Base-by-base conservation (phyloP, 164 flowering plant species). In the Magnolia sinica region DNA sequence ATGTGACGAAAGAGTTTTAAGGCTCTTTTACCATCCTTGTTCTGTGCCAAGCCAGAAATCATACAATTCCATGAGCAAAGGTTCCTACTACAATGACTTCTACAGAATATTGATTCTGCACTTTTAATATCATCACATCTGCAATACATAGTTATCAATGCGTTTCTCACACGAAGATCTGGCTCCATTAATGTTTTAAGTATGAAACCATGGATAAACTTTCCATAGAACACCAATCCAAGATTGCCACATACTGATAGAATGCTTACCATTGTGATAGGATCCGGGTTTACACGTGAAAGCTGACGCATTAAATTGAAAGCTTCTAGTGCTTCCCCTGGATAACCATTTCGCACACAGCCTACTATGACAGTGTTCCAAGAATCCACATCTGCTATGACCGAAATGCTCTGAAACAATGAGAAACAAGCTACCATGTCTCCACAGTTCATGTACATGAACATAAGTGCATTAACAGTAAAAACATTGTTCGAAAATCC, bases 341-440 rank as follows among this genome's bases (percentile, higher is more conserved):
- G 75, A 73, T 74, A 52, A 59, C 76, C 82, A 77, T 74, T 79
- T 74, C 78, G 78, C 27, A 70, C 19, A 68, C 83, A 86, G 7
- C 86, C 85, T 37, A 72, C 83, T 71, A 86, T 86, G 29, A 84
- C 29, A 31, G 84, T 81, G 76, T 86, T 86, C 88, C 87, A 86
- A 55, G 78, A 83, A 74, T 80, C 76, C 59, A 81, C 61, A 80
- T 85, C 88, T 2, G 81, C 79, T n/a, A 50, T 20, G 64, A 1
- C 64, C 16, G 81, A 76, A 74, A 75, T 70, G 22, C 73, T 68
- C 50, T 64, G 69, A 18, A 86, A 74, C 80, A 88, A 76, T 66
- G 79, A 58, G 55, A 80, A 81, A 76, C 82, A 81, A 66, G 83
- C 79, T 27, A 2, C 14, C 69, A 83, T 18, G 72, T 77, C 82